phyloP scores from a whole-genome alignment of 2,329 filamentous ascomycete genomes.

The Phaeomoniella chlamydospora region DNA sequence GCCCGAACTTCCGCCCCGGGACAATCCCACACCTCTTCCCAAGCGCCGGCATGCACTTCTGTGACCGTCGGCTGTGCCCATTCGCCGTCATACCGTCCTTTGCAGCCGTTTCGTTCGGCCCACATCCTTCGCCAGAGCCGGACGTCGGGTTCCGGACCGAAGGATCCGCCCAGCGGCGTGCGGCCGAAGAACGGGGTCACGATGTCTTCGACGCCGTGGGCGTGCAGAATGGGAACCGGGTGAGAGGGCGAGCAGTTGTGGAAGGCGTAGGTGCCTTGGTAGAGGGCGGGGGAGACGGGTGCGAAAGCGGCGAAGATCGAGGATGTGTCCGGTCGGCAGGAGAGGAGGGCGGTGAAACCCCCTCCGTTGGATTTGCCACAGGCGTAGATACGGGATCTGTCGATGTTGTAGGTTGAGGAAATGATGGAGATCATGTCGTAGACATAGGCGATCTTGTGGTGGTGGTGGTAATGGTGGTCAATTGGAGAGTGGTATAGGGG shows the following conservation, averaged over 20 bases:
- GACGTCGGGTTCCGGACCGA: not conserved
- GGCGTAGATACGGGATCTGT: conserved; percentile 27
- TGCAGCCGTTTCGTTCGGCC: not conserved
- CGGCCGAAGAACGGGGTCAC: not conserved
- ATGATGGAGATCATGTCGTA: not conserved
- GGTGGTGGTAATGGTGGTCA: no score
- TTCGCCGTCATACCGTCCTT: not conserved
- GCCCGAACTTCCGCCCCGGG: not conserved
- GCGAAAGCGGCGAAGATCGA: conserved; percentile 35
- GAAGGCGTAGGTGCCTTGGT: not conserved
- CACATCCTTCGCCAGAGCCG: not conserved
- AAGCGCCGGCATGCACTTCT: not conserved
- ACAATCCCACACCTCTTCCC: not conserved
- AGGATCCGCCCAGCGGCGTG: not conserved
- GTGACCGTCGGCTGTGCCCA: not conserved
- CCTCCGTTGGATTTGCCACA: conserved; percentile 42
- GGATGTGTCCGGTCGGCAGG: conserved; percentile 9
- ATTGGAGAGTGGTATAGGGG: no score
- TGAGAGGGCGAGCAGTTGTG: not conserved
- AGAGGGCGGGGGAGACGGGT: conserved; percentile 26
- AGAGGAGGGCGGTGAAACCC: conserved; percentile 26
- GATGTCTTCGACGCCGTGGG: not conserved
- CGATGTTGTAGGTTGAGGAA: conserved; percentile 25
- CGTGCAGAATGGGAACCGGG: not conserved
- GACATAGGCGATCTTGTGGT: not conserved